phyloP scores from a whole-genome alignment of 805 yeast genomes.

The Yarrowia divulgata region DNA sequence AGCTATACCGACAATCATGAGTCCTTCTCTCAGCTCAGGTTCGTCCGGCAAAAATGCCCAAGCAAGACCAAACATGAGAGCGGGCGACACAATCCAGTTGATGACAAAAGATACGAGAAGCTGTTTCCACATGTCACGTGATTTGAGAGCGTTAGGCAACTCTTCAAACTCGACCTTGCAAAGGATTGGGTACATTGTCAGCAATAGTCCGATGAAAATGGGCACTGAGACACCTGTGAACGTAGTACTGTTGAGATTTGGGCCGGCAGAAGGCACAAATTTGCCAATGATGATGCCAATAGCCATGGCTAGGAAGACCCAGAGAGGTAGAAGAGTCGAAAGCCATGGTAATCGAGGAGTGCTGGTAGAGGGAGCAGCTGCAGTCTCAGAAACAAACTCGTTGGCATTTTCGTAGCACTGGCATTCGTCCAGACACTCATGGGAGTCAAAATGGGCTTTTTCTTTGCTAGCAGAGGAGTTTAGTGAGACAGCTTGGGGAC shows the following conservation, averaged over 20 bases:
- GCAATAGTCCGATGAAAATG: conserved; percentile 57
- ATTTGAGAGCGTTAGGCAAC: conserved; percentile 48
- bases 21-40: conserved; percentile 59
- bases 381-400: not conserved
- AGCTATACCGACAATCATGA: conserved; percentile 65
- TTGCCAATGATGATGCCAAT: conserved; percentile 49
- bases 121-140: conserved; percentile 46
- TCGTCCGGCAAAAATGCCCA: conserved; percentile 60
- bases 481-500: not conserved
- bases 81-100: conserved; percentile 66
- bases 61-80: conserved; percentile 62
- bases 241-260: conserved; percentile 43
- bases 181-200: conserved; percentile 66
- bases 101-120: conserved; percentile 54
- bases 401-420: conserved; percentile 11
- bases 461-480: not conserved
- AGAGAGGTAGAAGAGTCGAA: conserved; percentile 12
- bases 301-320: conserved; percentile 19
- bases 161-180: conserved; percentile 63
- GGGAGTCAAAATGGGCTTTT: not conserved
- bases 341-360: conserved; percentile 18
- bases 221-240: conserved; percentile 47
- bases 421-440: conserved; percentile 10
- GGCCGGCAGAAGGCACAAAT: conserved; percentile 44
- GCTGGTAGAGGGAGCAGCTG: not conserved